A percentile compares a stretch with the other conserved stretches of the same genome.
Conservation (phyloP, 2,329 filamentous ascomycete species). For the Boeremia exigua region DNA sequence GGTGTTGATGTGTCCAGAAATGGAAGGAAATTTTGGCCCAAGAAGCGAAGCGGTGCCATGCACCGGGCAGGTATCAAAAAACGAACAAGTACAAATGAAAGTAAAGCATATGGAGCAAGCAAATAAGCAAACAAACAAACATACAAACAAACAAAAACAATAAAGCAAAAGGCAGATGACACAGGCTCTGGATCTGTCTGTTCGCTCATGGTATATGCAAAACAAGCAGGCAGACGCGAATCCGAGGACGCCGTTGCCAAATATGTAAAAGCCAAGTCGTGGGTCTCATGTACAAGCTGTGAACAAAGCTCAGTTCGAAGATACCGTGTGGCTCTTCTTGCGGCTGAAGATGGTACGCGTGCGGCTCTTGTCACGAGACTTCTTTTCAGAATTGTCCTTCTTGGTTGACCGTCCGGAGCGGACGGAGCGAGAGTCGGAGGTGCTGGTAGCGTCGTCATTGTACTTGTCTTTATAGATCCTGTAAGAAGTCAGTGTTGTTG, state of each 20-base stretch:
- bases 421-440: slow-evolving; percentile 51
- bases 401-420: slow-evolving; percentile 54
- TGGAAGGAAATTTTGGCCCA: slow-evolving; percentile 21
- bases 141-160: background rate
- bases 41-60: slow-evolving; percentile 22
- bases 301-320: slow-evolving; percentile 19
- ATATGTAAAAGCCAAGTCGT: slow-evolving; percentile 38
- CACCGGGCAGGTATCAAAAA: slow-evolving; percentile 37
- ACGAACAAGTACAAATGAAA: slow-evolving; percentile 23
- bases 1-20: slow-evolving; percentile 17
- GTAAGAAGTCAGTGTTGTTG: slow-evolving; percentile 1
- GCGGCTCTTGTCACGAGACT: slow-evolving; percentile 76
- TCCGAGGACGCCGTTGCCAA: slow-evolving; percentile 43
- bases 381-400: slow-evolving; percentile 59
- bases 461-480: slow-evolving; percentile 99
- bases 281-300: slow-evolving; percentile 39
- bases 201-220: slow-evolving; percentile 38
- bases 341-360: slow-evolving; percentile 75
- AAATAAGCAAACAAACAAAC: slow-evolving; percentile 10
- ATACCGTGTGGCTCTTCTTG: slow-evolving; percentile 54
- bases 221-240: slow-evolving; percentile 28
- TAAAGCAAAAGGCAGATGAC: background rate
- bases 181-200: slow-evolving; percentile 8
- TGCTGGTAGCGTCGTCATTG: slow-evolving; percentile 55
- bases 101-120: slow-evolving; percentile 9